Conservation (phyloP, 345 rosid genomes). For the Acer negundo region DNA sequence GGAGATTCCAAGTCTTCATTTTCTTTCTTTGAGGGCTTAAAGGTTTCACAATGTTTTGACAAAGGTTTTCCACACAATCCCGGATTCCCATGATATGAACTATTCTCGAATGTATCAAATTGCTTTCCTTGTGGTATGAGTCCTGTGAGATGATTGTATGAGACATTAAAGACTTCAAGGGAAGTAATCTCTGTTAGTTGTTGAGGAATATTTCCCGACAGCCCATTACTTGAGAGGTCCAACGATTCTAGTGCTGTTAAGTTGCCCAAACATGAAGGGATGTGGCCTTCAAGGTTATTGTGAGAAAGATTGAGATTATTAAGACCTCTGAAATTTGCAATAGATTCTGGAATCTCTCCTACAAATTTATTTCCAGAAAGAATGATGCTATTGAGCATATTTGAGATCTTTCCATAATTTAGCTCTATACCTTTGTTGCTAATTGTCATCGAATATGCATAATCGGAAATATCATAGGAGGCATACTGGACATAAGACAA, state of each 20-base stretch:
- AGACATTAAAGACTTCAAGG: not conserved
- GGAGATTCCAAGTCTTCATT: not conserved
- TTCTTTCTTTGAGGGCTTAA: not conserved
- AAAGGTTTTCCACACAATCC: not conserved
- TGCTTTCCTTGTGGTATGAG: not conserved
- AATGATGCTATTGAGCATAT: not conserved
- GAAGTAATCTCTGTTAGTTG: not conserved
- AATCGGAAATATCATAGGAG: too few relatives aligned
- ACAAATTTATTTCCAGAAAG: not conserved
- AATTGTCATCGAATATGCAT: not conserved
- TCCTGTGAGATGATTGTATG: not conserved
- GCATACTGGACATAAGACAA: accelerated
- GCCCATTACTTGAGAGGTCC: not conserved
- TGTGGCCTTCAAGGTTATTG: not conserved
- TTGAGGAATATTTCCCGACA: not conserved
- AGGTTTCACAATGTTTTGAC: not conserved
- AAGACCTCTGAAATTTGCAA: not conserved
- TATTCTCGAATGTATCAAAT: not conserved
- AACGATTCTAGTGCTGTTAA: not conserved
- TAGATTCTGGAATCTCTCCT: not conserved
- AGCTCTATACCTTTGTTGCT: not conserved
- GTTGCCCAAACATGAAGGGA: not conserved
- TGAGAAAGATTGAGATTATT: not conserved
- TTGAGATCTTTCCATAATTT: not conserved
- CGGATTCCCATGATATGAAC: not conserved